Evolutionary conservation across 441 rosid genomes (phyloP).

Genomic region (Populus hybrid): DNA sequence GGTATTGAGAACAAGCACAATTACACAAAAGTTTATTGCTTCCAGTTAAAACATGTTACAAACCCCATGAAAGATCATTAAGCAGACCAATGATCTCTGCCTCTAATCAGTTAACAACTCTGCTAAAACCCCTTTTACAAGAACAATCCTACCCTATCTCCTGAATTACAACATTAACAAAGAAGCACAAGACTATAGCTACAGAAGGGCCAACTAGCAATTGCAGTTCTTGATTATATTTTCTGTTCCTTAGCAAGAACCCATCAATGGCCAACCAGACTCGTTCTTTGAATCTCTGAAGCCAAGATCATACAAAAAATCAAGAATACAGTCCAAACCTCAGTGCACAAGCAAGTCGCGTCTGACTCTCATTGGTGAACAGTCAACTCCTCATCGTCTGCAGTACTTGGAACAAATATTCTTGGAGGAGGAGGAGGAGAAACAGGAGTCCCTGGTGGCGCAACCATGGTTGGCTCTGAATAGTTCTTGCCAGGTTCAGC

Average conservation of each 20-base stretch:
- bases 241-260: background rate
- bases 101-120: background rate
- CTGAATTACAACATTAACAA: too few relatives aligned
- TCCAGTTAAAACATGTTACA: too few relatives aligned
- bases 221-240: too few relatives aligned
- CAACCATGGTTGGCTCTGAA: slow-evolving; percentile 4
- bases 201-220: too few relatives aligned
- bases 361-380: background rate
- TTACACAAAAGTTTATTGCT: too few relatives aligned
- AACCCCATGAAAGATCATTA: too few relatives aligned
- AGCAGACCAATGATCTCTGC: background rate
- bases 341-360: slow-evolving; percentile 13
- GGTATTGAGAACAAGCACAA: background rate
- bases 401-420: slow-evolving; percentile 4
- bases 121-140: background rate
- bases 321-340: slow-evolving; percentile 5
- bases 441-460: slow-evolving; percentile 11
- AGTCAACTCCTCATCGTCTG: background rate
- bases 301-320: slow-evolving; percentile 13
- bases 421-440: background rate
- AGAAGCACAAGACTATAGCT: too few relatives aligned
- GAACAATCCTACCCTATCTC: too few relatives aligned
- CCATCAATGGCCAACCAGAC: slow-evolving; percentile 12
- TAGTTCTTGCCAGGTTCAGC: slow-evolving; percentile 1
- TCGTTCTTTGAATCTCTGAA: slow-evolving; percentile 1